Conservation (phyloP, 2,329 filamentous ascomycete species). For the Sordariomycetes sp. region DNA sequence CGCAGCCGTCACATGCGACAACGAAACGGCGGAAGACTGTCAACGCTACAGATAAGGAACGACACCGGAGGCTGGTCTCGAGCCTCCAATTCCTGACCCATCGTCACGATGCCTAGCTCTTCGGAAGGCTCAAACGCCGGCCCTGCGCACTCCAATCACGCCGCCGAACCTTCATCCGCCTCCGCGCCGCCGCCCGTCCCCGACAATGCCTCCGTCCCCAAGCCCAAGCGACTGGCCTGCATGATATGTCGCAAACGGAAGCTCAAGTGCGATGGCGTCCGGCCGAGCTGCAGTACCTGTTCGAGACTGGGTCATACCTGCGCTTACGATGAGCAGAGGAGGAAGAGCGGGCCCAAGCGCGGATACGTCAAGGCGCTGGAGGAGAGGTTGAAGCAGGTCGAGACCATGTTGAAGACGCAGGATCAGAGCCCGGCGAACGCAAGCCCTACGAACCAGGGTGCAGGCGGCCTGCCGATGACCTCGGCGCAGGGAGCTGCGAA, state of each 20-base stretch:
- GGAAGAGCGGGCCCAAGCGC: conserved; percentile 90
- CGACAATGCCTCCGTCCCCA: conserved; percentile 54
- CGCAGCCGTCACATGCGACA: too few species aligned
- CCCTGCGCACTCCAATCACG: too few species aligned
- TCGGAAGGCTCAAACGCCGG: conserved; percentile 17
- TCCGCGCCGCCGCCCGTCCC: conserved; percentile 29
- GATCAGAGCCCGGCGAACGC: conserved; percentile 26
- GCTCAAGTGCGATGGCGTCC: conserved; percentile 76
- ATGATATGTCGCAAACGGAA: conserved; percentile 91
- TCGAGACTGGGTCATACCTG: conserved; percentile 78
- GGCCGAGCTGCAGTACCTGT: conserved; percentile 83
- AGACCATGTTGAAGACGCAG: conserved; percentile 79
- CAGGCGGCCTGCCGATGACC: conserved; percentile 14
- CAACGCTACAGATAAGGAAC: too few species aligned
- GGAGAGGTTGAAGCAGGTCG: conserved; percentile 87
- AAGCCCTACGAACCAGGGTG: conserved; percentile 13
- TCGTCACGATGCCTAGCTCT: neutral
- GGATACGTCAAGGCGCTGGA: conserved; percentile 93
- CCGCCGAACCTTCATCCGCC: conserved; percentile 2
- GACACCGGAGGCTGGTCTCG: too few species aligned
- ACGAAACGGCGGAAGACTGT: too few species aligned
- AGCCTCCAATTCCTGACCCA: too few species aligned
- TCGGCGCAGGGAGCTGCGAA: conserved; percentile 10
- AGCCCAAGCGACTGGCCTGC: conserved; percentile 89
- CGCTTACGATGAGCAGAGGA: conserved; percentile 83